Conservation (phyloP, 805 yeast species). For the Blastobotrys attinorum region DNA sequence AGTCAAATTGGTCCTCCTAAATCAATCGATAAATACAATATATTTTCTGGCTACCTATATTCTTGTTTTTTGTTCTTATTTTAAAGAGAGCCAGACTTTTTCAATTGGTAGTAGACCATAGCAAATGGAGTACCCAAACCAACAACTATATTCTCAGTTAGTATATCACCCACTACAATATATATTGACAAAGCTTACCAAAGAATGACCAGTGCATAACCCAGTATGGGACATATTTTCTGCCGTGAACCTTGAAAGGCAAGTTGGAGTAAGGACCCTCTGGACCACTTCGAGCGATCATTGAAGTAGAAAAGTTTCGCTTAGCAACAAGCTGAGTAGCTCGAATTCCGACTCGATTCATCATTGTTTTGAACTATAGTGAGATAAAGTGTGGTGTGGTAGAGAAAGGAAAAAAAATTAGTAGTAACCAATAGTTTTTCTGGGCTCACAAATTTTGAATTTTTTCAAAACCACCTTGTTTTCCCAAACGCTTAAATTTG, state of each 20-base stretch:
- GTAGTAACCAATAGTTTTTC: no score
- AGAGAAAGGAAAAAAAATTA: no score
- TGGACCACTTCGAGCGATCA: constrained; percentile 35
- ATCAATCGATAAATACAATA: background rate
- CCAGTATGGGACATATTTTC: constrained; percentile 75
- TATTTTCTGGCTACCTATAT: background rate
- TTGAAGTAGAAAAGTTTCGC: constrained; percentile 28
- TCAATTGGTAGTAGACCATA: constrained; percentile 71
- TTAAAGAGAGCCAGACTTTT: constrained; percentile 58
- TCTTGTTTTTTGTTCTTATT: background rate
- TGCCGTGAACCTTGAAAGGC: constrained; percentile 91
- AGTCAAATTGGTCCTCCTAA: no score
- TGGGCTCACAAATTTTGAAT: no score
- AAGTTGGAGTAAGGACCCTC: constrained; percentile 86
- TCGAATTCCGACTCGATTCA: constrained; percentile 14
- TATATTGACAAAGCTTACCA: constrained; percentile 31
- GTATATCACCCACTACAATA: constrained; percentile 23
- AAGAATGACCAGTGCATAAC: constrained; percentile 74
- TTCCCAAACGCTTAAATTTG: background rate
- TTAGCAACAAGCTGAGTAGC: constrained; percentile 16
- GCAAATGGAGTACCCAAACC: constrained; percentile 75
- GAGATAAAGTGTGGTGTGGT: background rate
- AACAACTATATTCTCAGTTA: constrained; percentile 26
- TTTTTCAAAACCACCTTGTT: no score
- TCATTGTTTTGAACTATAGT: constrained; percentile 11